A percentile compares a stretch with the other conserved stretches of the same genome.
phyloP scores from a whole-genome alignment of 202 grass and related monocot species.

The Setaria viridis region DNA sequence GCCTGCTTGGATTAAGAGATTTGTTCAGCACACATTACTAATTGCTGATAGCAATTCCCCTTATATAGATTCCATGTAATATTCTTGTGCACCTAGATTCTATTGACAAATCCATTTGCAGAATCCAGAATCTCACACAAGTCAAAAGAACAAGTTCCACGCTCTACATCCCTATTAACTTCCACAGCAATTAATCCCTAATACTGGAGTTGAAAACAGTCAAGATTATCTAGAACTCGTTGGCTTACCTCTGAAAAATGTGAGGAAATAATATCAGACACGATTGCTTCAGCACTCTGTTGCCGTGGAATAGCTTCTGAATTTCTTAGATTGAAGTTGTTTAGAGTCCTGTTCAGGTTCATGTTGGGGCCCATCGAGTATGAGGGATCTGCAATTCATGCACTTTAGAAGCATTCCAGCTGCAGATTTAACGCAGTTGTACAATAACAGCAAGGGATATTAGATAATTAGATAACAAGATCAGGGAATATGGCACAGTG shows the following conservation, averaged over 20 bases:
- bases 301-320: constrained; percentile 62
- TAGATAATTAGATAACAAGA: constrained; percentile 22
- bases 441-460: constrained; percentile 19
- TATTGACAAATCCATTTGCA: background rate
- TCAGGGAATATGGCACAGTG: background rate
- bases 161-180: background rate
- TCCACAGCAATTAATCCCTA: background rate
- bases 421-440: constrained; percentile 27
- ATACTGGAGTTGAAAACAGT: constrained; percentile 4
- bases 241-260: constrained; percentile 71
- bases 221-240: background rate
- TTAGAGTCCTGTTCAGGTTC: constrained; percentile 39
- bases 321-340: constrained; percentile 44
- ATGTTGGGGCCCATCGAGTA: constrained; percentile 49
- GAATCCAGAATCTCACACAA: constrained; percentile 8
- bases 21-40: background rate
- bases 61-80: constrained; percentile 5
- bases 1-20: background rate
- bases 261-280: constrained; percentile 74
- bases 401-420: constrained; percentile 43
- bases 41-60: background rate
- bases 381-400: constrained; percentile 73
- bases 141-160: constrained; percentile 8
- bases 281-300: constrained; percentile 75
- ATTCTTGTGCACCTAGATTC: constrained; percentile 16